phyloP scores from a whole-genome alignment of 2,329 filamentous ascomycete species.

The Parastagonospora avenae region DNA sequence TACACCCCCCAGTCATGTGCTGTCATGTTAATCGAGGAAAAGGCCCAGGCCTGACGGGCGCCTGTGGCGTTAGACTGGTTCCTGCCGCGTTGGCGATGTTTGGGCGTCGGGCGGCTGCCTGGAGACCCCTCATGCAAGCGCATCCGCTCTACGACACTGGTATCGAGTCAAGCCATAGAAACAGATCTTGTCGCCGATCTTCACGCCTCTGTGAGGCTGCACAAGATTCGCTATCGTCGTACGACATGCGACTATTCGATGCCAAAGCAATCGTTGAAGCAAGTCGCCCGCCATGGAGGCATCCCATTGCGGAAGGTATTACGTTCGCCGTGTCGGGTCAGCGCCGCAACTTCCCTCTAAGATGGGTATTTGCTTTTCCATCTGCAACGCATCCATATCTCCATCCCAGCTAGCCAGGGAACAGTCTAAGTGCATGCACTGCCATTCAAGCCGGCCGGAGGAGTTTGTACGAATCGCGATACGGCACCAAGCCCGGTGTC shows the following conservation, averaged over 20 bases:
- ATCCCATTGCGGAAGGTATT: constrained; percentile 19
- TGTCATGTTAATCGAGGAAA: not conserved
- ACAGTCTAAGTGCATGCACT: constrained; percentile 9
- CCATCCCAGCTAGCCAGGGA: constrained; percentile 16
- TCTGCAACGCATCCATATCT: constrained; percentile 15
- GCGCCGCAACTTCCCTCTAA: constrained; percentile 8
- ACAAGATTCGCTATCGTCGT: constrained; percentile 2
- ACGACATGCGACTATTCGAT: not conserved
- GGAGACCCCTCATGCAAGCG: constrained; percentile 10
- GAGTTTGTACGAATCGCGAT: not conserved
- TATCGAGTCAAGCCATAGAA: constrained; percentile 14
- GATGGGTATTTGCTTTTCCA: constrained; percentile 21
- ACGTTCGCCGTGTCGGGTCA: not conserved
- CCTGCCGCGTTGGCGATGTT: not conserved
- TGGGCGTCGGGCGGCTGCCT: constrained; percentile 14
- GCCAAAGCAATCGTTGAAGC: not conserved
- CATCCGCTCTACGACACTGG: constrained; percentile 15
- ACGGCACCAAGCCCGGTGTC: not conserved
- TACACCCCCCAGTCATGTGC: not conserved
- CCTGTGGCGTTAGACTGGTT: constrained; percentile 11
- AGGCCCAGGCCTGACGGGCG: constrained; percentile 23
- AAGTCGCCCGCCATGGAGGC: not conserved
- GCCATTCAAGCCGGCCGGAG: constrained; percentile 6
- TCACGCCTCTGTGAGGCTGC: constrained; percentile 19
- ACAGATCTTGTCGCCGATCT: constrained; percentile 30